These are phyloP conservation scores for Polysphondylium violaceum DNA, from an alignment of 78 protist species.

Conservation along the genomic window DNA sequence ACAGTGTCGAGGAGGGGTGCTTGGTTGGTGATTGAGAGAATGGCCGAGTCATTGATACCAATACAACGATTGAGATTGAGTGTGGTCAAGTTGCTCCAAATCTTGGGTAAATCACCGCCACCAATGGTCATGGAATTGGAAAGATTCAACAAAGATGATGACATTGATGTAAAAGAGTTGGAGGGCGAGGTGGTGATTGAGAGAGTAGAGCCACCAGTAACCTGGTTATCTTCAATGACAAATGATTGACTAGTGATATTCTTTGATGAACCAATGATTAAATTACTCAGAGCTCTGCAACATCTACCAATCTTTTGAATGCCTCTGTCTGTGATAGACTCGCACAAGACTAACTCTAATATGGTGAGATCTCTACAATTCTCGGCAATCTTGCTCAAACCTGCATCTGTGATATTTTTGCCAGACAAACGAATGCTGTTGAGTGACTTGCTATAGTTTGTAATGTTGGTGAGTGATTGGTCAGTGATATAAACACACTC, in stretches of 20 bases:
- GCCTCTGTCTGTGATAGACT: slow-evolving; percentile 56
- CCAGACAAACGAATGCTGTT: slow-evolving; percentile 29
- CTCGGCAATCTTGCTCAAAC: slow-evolving; percentile 18
- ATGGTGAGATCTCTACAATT: background rate
- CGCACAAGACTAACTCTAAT: slow-evolving; percentile 33
- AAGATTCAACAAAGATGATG: too few relatives aligned
- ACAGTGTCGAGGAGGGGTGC: slow-evolving; percentile 34
- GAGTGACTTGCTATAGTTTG: slow-evolving; percentile 10
- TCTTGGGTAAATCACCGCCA: background rate
- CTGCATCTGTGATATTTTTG: slow-evolving; percentile 31
- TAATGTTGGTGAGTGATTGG: background rate
- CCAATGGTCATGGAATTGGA: slow-evolving; percentile 5
- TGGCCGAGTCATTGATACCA: slow-evolving; percentile 24
- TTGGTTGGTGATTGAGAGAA: slow-evolving; percentile 30
- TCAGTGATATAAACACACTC: slow-evolving; percentile 55
- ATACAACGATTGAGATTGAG: slow-evolving; percentile 61
- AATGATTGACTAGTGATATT: slow-evolving; percentile 3
- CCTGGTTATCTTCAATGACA: background rate
- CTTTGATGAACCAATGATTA: slow-evolving; percentile 53
- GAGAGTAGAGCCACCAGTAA: background rate
- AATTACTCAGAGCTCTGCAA: background rate
- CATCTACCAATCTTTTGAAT: slow-evolving; percentile 14
- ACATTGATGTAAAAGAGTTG: background rate
- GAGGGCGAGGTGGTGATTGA: background rate
- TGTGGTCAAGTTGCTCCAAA: slow-evolving; percentile 6